Base-by-base conservation (phyloP, 345 rosid species). In the Brassica cretica region DNA sequence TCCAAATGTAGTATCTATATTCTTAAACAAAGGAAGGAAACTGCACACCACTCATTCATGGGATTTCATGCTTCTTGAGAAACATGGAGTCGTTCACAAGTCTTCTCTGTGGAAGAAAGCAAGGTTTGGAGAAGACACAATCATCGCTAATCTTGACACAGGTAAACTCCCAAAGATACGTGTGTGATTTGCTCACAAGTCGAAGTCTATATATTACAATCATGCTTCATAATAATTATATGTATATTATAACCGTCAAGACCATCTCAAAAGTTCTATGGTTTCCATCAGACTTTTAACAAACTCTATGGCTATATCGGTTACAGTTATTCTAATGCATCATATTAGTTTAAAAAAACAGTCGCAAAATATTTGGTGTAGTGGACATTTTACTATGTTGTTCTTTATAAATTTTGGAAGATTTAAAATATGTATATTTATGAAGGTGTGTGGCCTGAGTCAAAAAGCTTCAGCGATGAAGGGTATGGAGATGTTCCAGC, bases 361-460 rank as follows among this genome's bases (percentile, higher is more conserved):
- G 9, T 37, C 9, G 8, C 51, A 46, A 46, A 46, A 46, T 46
- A 46, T 46, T 46, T 46, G 16, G 4, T 14, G 53, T 3, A 12
- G 53, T n/a, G 56, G 46, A 53, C 6, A 19, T 19, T 19, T 21
- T 58, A 19, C 8, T 18, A 18, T 55, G 14, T 18, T 30, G 33
- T 8, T 41, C 24, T 2, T 11, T 37, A 0, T 6, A 49, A 21
- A 10, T 3, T 16, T 72, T 32, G 24, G 44, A 73, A 65, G 18
- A 71, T 53, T 19, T 21, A 8, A 68, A 15, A 61, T 37, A 27
- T 8, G 66, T 39, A 46, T 6, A 29, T 80, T 41, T 32, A 30
- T 69, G 64, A 70, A 80, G 93, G 93, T 39, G 89, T 89, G 64
- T 89, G 91, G 93, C 87, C 90, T 0, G 91, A 88, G 70, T 85